phyloP scores from a whole-genome alignment of 2,329 filamentous ascomycete genomes.

The Massarina eburnea region DNA sequence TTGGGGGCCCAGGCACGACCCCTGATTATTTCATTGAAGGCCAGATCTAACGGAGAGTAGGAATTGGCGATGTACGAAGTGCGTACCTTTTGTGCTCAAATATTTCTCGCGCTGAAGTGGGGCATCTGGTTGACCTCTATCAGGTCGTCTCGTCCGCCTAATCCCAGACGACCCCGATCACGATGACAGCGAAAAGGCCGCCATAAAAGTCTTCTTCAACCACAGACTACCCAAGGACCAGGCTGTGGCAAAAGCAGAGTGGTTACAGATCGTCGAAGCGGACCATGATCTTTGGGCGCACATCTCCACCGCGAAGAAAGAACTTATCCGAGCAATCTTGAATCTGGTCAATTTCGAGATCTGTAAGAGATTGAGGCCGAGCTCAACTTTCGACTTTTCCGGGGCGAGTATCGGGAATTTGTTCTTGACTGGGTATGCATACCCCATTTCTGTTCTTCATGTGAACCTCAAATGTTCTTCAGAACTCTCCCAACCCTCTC shows the following conservation, averaged over 20 bases:
- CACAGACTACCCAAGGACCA: conserved; percentile 71
- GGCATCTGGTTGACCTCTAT: background rate
- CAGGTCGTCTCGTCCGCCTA: conserved; percentile 83
- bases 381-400: conserved; percentile 52
- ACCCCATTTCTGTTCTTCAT: conserved; percentile 53
- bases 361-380: conserved; percentile 50
- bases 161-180: conserved; percentile 69
- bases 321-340: conserved; percentile 54
- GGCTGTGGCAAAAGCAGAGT: conserved; percentile 69
- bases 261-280: conserved; percentile 86
- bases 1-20: conserved; percentile 79
- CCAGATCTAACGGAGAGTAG: conserved; percentile 25
- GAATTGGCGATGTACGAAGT: conserved; percentile 77
- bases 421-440: conserved; percentile 53
- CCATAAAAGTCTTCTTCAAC: conserved; percentile 84
- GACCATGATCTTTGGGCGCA: conserved; percentile 72
- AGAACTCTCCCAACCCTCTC: background rate
- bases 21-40: conserved; percentile 15
- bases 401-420: conserved; percentile 55
- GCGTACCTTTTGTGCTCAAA: conserved; percentile 33
- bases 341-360: conserved; percentile 55
- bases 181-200: conserved; percentile 57
- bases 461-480: background rate
- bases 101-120: background rate
- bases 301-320: conserved; percentile 53